Base-by-base conservation (phyloP, 768 basidiomycete species). In the Cystofilobasidium bisporidii region DNA sequence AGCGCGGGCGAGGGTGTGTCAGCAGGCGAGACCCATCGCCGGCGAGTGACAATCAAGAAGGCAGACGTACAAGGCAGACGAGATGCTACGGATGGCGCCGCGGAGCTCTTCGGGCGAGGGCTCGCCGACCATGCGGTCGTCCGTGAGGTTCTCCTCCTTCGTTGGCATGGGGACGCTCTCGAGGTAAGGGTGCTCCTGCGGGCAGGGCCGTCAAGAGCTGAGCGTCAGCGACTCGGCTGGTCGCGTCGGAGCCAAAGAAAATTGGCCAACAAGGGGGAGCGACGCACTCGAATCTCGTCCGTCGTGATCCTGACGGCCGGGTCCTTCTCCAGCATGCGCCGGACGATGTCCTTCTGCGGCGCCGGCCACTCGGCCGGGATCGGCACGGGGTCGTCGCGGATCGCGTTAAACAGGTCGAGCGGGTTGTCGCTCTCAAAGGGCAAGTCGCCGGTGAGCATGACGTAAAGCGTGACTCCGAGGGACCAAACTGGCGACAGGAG, bases 391-490 rank as follows among this genome's bases (percentile, higher is more conserved):
- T 17, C 58, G n/a, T 33, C 24, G 12, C 20, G 38, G 61, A 78
- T 76, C 28, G 74, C 72, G 10, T 77, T 72, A 63, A 73, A 76
- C 17, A 78, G 71, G 32, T 77, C 76, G 28, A 77, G 64, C 0
- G 76, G 75, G 33, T 74, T 75, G 5, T 73, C 73, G 1, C 72
- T 71, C 43, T 73, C 74, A 62, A 76, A 78, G 0, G 77, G 77
- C 26, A 78, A 68, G 32, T 60, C 55, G 1, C 76, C 77, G 0
- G 75, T 71, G 20, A 77, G 65, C 75, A 78, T 75, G 71, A 76
- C 76, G 66, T 76, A 78, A 1, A 78, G 71, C 6, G 76, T 76
- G 10, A 78, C 75, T n/a, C 77, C 77, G 73, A 61, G 26, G 11
- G 56, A 55, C 62, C 62, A 63, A 20, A 63, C 62, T 61, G 30